Evolutionary conservation across 345 rosid species (phyloP), one percentile per base, ranked within the genome.

Genomic region (Citrus mangshanensis): DNA sequence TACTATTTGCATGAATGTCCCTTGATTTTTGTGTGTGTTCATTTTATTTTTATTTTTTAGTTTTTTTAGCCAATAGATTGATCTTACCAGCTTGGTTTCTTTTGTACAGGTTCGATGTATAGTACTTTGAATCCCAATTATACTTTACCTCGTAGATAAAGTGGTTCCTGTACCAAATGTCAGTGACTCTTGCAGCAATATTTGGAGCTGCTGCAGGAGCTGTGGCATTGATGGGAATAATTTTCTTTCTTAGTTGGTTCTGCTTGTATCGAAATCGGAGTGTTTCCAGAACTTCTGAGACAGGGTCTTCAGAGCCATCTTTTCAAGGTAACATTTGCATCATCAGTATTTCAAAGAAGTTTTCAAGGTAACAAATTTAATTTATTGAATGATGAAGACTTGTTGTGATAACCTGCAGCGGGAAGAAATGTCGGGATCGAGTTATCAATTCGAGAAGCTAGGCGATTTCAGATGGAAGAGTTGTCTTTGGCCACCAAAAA

Each of bases 141-240:
- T 67, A 78, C 65, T 77, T 78, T 76, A 75, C 84, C 78, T 86
- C 81, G 73, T 79, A 88, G 82, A 79, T 88, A 88, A 88, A 87
- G 82, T 74, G 82, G 78, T 86, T 88, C 84, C 89, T 72, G 72
- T 86, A 85, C 87, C 90, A 92, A 86, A 95, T 93, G 99, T 91
- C 99, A 91, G 84, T 81, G 88, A 73, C 78, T 89, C 95, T 90
- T 89, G 94, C 94, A 85, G 94, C 90, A 80, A 83, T 89, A 86
- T 72, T 91, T 79, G 99, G 99, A 82, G 93, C 95, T 87, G 97
- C 91, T 92, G 93, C 91, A 84, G 99, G 99, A 93, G 92, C 93
- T 88, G 84, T 92, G 88, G 88, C 92, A 85, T 88, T 95, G 81
- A 85, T 89, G 84, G 92, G 87, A 80, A 78, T 90, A 38, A 81